Percentiles rank a stretch among this genome's conserved stretches.
These are phyloP conservation scores for Pleomassaria siparia DNA, from an alignment of 2,329 filamentous ascomycete genomes.

Conservation along the genomic window DNA sequence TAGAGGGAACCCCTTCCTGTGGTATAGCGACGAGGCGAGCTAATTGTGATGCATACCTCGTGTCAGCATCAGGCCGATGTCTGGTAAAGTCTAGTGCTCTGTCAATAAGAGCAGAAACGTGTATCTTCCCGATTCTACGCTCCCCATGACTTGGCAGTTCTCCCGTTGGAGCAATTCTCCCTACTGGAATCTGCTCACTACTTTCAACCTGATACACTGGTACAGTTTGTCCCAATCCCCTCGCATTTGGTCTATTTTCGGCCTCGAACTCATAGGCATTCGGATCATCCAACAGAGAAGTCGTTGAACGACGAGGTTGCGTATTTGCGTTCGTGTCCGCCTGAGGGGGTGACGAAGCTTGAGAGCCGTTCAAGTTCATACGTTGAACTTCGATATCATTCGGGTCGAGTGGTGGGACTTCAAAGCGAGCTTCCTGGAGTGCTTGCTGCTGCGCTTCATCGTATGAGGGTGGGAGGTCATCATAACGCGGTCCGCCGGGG, in stretches of 20 bases:
- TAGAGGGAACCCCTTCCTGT: slow-evolving; percentile 9
- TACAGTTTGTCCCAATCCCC: slow-evolving; percentile 19
- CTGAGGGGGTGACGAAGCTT: background rate
- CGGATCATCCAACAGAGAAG: slow-evolving; percentile 4
- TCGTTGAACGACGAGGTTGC: slow-evolving; percentile 16
- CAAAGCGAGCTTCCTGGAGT: slow-evolving; percentile 29
- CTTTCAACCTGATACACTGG: slow-evolving; percentile 27
- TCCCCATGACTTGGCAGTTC: background rate
- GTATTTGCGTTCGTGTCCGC: slow-evolving; percentile 6
- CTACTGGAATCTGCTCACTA: slow-evolving; percentile 26
- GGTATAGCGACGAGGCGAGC: slow-evolving; percentile 30
- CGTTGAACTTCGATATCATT: slow-evolving; percentile 26
- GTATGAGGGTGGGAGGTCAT: slow-evolving; percentile 42
- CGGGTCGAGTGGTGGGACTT: slow-evolving; percentile 25
- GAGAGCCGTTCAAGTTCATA: slow-evolving; percentile 11
- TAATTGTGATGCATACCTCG: slow-evolving; percentile 25
- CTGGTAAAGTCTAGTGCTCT: slow-evolving; percentile 29
- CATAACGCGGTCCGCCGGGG: slow-evolving; percentile 35
- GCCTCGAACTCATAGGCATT: slow-evolving; percentile 15
- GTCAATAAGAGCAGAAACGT: slow-evolving; percentile 17
- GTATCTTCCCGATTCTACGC: slow-evolving; percentile 5
- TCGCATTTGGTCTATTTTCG: slow-evolving; percentile 16
- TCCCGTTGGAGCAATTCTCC: slow-evolving; percentile 9
- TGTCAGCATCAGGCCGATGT: slow-evolving; percentile 26
- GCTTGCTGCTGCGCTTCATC: slow-evolving; percentile 38